Percentiles rank a stretch among this genome's conserved stretches.
Conservation (phyloP, 495 filamentous ascomycete genomes). For the Astrocystis sublimbata region DNA sequence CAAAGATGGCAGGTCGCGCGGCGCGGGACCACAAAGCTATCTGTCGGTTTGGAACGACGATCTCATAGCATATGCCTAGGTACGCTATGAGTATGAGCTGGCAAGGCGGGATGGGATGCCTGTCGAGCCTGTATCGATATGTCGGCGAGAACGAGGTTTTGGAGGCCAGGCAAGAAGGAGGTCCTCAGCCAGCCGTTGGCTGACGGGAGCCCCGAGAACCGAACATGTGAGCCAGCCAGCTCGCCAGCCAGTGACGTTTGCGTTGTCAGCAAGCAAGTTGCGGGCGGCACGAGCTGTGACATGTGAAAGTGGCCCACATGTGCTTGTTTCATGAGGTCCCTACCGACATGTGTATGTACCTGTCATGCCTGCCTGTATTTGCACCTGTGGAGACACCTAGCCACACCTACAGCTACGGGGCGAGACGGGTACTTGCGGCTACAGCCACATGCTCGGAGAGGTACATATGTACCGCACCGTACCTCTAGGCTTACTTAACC, state of each 20-base stretch:
- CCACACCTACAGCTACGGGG: too few species aligned
- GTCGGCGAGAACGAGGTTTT: neutral
- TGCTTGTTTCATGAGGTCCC: neutral
- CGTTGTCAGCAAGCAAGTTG: neutral
- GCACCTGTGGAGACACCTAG: too few species aligned
- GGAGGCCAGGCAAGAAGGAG: neutral
- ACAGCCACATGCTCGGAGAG: too few species aligned
- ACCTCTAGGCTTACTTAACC: too few species aligned
- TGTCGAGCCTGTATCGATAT: neutral
- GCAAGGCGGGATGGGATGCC: neutral
- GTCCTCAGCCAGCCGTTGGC: neutral
- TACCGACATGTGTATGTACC: neutral
- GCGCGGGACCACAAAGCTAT: conserved; percentile 2
- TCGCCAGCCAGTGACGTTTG: conserved; percentile 21
- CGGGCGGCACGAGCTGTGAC: conserved; percentile 9
- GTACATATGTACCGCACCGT: too few species aligned
- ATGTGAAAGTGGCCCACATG: conserved; percentile 20
- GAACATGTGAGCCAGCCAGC: conserved; percentile 3
- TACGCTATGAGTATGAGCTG: neutral
- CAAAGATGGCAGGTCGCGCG: neutral
- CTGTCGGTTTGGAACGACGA: neutral
- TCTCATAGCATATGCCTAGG: too few species aligned
- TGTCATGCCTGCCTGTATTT: too few species aligned
- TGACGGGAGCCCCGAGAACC: neutral
- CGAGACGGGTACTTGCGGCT: too few species aligned